Evolutionary conservation across 2,329 filamentous ascomycete genomes (phyloP), one percentile per base, ranked within the genome.

Genomic region (Basipetospora chlamydospora): DNA sequence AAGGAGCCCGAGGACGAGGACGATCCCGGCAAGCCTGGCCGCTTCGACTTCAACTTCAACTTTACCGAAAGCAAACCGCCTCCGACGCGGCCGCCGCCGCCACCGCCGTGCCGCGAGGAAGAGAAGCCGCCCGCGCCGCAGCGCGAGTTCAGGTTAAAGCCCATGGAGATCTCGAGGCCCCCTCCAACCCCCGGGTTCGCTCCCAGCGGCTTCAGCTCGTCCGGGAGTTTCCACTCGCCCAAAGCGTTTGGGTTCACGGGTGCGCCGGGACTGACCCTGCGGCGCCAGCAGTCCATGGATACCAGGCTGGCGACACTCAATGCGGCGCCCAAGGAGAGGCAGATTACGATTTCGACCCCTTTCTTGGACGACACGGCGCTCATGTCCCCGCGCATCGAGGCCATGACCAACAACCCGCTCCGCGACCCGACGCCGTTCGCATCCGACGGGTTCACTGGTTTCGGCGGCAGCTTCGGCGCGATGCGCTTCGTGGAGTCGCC

Each of bases 381-480:
- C 8, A 67, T 84, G 64, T 85, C 80, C 3, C 81, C 82, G 0
- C 70, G 80, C 29, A 75, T 66, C 1, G 77, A 80, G 47, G 73
- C 77, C 12, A 86, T 86, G 63, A 84, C 77, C 2, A 72, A 67
- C 42, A 78, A 80, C 42, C 73, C 75, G 2, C 63, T 81, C 34
- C 70, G 73, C 38, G 59, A 64, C 23, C 25, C 40, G 10, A 22
- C 22, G 18, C 36, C 20, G 31, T 23, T 23, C 22, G 6, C 22
- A 11, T 11, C 22, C 22, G 22, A 6, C 22, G 22, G 22, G 22
- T 23, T 23, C 11, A 11, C 22, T 23, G 22, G 22, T 6, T 23
- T 23, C 11, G 17, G 46, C 16, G 50, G 63, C 6, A 60, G 58
- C 20, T 46, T 64, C 21, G 47, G 59, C 2, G 67, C 64, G 9